Conservation (phyloP, 768 basidiomycete genomes). For the Lactarius hatsudake region DNA sequence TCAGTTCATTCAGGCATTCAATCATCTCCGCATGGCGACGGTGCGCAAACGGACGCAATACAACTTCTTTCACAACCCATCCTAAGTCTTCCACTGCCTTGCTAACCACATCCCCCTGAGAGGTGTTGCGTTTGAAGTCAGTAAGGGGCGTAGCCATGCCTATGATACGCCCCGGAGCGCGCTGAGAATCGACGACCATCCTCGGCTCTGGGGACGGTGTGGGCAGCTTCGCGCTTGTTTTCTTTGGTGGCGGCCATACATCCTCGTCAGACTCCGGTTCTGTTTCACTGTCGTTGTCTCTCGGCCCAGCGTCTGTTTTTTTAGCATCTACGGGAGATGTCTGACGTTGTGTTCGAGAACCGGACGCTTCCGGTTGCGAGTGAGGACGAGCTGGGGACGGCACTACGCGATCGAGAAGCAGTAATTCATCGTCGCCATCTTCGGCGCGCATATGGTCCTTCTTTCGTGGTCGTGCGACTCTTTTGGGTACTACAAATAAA, state of each 20-base stretch:
- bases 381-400: slow-evolving; percentile 18
- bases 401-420: slow-evolving; percentile 25
- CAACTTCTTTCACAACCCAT: slow-evolving; percentile 66
- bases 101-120: slow-evolving; percentile 72
- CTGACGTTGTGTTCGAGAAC: slow-evolving; percentile 22
- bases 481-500: slow-evolving; percentile 56
- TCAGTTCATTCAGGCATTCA: slow-evolving; percentile 66
- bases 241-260: slow-evolving; percentile 31
- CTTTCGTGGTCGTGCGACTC: slow-evolving; percentile 51
- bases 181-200: slow-evolving; percentile 44
- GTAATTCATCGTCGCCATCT: slow-evolving; percentile 45
- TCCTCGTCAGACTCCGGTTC: slow-evolving; percentile 49
- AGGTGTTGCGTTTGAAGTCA: slow-evolving; percentile 73
- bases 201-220: slow-evolving; percentile 31
- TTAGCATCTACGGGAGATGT: slow-evolving; percentile 21
- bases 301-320: slow-evolving; percentile 30
- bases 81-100: slow-evolving; percentile 84
- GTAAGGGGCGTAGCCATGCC: slow-evolving; percentile 68
- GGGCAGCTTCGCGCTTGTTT: slow-evolving; percentile 25
- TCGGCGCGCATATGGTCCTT: slow-evolving; percentile 59
- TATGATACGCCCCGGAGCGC: slow-evolving; percentile 70
- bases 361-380: slow-evolving; percentile 33
- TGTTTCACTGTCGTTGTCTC: slow-evolving; percentile 47
- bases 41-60: slow-evolving; percentile 65
- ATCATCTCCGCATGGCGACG: slow-evolving; percentile 67